phyloP scores from a whole-genome alignment of 2,329 filamentous ascomycete genomes.

The Alternaria sp. region DNA sequence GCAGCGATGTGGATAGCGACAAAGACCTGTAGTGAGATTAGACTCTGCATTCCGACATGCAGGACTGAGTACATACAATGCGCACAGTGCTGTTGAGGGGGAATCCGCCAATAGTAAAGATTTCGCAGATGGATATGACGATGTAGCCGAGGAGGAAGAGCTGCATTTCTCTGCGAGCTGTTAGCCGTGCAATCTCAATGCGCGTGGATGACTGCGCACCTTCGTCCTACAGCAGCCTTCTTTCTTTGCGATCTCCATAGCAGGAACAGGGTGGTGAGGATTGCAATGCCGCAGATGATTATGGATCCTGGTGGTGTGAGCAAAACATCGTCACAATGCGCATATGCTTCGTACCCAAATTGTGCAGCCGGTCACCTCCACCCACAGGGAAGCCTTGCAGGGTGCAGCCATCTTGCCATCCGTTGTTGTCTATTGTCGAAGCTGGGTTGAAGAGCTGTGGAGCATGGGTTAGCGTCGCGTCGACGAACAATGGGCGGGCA shows the following conservation, averaged over 20 bases:
- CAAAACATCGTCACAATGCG: constrained; percentile 10
- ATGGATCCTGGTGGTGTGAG: constrained; percentile 75
- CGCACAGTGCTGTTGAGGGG: constrained; percentile 75
- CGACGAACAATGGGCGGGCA: constrained; percentile 19
- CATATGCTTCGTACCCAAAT: constrained; percentile 71
- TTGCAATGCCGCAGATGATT: constrained; percentile 78
- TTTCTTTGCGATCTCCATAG: constrained; percentile 86
- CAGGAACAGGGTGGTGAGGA: constrained; percentile 71
- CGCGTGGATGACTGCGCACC: constrained; percentile 61
- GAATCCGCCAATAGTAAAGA: constrained; percentile 93
- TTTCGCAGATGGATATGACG: constrained; percentile 90
- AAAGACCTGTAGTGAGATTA: constrained; percentile 69
- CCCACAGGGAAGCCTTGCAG: constrained; percentile 78
- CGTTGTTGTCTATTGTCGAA: constrained; percentile 67
- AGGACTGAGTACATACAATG: constrained; percentile 64
- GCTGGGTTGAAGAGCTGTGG: constrained; percentile 69
- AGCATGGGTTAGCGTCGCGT: constrained; percentile 38
- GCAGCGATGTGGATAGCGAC: constrained; percentile 89
- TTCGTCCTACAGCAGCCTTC: constrained; percentile 89
- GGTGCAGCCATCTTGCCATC: constrained; percentile 71
- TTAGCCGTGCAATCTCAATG: constrained; percentile 19
- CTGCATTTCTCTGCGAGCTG: constrained; percentile 83
- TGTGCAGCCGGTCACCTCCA: constrained; percentile 73
- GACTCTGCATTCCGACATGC: background rate
- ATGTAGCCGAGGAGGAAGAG: constrained; percentile 88